Evolutionary conservation across 805 yeast genomes (phyloP), one percentile per base, ranked within the genome.

Genomic region (Myxozyma vanderwaltii): DNA sequence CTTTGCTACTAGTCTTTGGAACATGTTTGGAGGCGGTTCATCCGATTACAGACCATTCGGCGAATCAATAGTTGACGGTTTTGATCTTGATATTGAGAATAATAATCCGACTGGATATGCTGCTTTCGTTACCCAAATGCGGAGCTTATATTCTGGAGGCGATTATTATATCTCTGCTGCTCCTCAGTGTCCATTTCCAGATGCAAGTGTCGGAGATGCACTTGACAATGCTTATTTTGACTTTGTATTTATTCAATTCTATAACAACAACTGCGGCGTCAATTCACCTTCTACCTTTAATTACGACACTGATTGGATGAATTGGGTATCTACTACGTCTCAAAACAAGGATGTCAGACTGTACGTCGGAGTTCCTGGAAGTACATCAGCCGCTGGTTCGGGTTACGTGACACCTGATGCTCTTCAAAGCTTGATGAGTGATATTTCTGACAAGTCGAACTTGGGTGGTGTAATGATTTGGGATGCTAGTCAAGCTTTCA

Each of bases 181-280:
- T 63, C 97, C 97, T 21, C 96, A 90, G 76, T 91, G 97, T 76
- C 86, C 84, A 26, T 87, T 85, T 72, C 96, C 96, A 19, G 97
- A 91, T 75, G 85, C 82, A 49, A 80, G 73, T 45, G 71, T 86
- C 45, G 86, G 88, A 82, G 75, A 83, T 63, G 82, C 82, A 52
- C 82, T 88, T 68, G 86, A 85, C 62, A 82, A 78, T 59, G 84
- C 89, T 10, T 77, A 82, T 39, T 77, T 91, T 65, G 96, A 91
- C 74, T 89, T 84, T 72, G 87, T 89, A 3, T 89, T 88, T 70
- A 80, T 91, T 65, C 68, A 66, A 57, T 91, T 91, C 76, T 91
- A 90, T 80, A 91, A 91, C 81, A 91, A 91, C 75, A 79, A 85
- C 70, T 88, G 96, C 74, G 74, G 81, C 48, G 76, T 85, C 56